Conservation (phyloP, 345 rosid genomes). For the Murraya koenigii region DNA sequence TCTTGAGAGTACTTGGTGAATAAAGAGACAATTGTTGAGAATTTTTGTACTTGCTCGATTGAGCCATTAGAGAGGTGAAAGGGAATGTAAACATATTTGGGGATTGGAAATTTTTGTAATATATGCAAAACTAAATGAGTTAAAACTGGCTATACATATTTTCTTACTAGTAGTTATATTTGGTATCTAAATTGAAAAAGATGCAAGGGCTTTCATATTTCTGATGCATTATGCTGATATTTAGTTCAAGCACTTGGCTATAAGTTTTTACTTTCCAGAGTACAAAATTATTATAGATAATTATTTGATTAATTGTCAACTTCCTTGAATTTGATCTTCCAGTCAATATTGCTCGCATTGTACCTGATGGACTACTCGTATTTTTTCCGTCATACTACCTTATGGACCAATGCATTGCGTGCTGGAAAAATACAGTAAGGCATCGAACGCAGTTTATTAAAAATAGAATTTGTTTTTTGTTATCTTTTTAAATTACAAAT, state of each 20-base stretch:
- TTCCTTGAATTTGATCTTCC: constrained; percentile 27
- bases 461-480: neutral
- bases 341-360: constrained; percentile 91
- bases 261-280: neutral
- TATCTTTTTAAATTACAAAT: neutral
- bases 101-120: neutral
- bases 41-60: neutral
- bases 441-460: constrained; percentile 22
- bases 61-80: neutral
- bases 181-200: neutral
- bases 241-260: neutral
- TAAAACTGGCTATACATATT: neutral
- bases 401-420: constrained; percentile 75
- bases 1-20: neutral
- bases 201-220: neutral
- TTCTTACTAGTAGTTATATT: neutral
- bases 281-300: neutral
- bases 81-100: neutral
- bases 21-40: neutral
- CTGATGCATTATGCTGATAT: neutral
- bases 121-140: neutral
- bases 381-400: constrained; percentile 96
- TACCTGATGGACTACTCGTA: constrained; percentile 92
- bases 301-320: neutral
- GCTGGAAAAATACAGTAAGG: constrained; percentile 82